Base-by-base conservation (phyloP, 305 asterid genomes). In the Rubia tinctorum region DNA sequence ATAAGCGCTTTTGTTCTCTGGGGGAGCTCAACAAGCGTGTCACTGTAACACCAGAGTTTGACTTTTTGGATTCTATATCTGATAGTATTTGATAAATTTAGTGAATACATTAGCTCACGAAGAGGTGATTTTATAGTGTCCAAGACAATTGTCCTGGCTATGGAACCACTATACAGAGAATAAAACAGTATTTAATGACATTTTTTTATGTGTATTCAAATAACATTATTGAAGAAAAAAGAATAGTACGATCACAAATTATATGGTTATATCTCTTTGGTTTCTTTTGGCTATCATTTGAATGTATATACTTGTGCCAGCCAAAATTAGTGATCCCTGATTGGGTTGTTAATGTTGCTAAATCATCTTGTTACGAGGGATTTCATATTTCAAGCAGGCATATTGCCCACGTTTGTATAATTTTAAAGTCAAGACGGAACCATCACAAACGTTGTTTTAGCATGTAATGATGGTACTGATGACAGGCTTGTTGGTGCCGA, bases 1-100 rank as follows among this genome's bases (percentile, higher is more conserved):
- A 77, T 37, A 82, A 81, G 63, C 71, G 69, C 17, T 87, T 88
- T 66, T 86, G 89, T 86, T 82, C 80, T 74, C 11, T 89, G 68
- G 96, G 94, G 58, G 97, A 90, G 75, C 69, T 95, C 79, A 78
- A 39, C 68, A 88, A 79, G 69, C 89, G 91, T 17, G 86, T 84
- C 37, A 76, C 84, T 34, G 43, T 86, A 49, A 86, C 90, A 40
- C 98, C 89, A 6, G 94, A 89, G 69, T 71, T 87, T 37, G 92
- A 89, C 73, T 71, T 79, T 80, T 75, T 91, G 68, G 88, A 83
- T 66, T 55, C 72, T 59, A 69, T 79, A 27, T 60, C 77, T 64
- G 86, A 87, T 75, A 45, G n/a, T n/a, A n/a, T 73, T 40, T 81
- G 75, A 80, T 75, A 27, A 66, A 68, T 65, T 68, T 59, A 59